Conservation (phyloP, 768 basidiomycete species). For the Leucogyrophana mollusca region DNA sequence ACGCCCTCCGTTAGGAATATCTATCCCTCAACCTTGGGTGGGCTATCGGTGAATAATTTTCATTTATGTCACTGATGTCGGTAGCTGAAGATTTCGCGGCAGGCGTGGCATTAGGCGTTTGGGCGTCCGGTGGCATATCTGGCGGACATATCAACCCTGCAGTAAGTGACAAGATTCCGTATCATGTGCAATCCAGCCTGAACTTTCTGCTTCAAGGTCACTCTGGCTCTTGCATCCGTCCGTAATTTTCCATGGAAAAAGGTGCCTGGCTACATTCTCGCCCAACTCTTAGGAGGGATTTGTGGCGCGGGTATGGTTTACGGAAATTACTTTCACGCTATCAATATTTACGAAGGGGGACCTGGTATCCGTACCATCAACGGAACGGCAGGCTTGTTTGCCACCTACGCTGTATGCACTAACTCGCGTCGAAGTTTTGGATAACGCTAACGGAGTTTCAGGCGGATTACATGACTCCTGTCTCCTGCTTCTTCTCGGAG, state of each 20-base stretch:
- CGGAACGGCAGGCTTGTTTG: conserved; percentile 49
- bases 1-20: conserved; percentile 34
- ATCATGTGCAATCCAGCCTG: background rate
- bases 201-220: conserved; percentile 42
- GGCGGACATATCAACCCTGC: conserved; percentile 70
- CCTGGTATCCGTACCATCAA: conserved; percentile 44
- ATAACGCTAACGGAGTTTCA: conserved; percentile 6
- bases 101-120: conserved; percentile 62
- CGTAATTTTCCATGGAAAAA: conserved; percentile 74
- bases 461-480: conserved; percentile 34
- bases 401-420: conserved; percentile 49
- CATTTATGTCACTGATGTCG: background rate
- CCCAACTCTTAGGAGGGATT: conserved; percentile 55
- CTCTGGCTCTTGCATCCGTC: conserved; percentile 59
- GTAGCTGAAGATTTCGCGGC: background rate
- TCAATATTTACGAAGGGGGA: conserved; percentile 55
- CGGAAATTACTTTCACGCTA: conserved; percentile 58
- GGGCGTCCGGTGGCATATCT: conserved; percentile 61
- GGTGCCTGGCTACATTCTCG: conserved; percentile 62
- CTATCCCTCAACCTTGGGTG: conserved; percentile 54
- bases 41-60: conserved; percentile 39
- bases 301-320: conserved; percentile 51
- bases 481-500: conserved; percentile 41
- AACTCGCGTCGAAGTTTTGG: background rate
- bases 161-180: conserved; percentile 29